These are phyloP conservation scores for Synchytrium microbalum DNA, from an alignment of 371 early-diverging fungal species.

Conservation along the genomic window DNA sequence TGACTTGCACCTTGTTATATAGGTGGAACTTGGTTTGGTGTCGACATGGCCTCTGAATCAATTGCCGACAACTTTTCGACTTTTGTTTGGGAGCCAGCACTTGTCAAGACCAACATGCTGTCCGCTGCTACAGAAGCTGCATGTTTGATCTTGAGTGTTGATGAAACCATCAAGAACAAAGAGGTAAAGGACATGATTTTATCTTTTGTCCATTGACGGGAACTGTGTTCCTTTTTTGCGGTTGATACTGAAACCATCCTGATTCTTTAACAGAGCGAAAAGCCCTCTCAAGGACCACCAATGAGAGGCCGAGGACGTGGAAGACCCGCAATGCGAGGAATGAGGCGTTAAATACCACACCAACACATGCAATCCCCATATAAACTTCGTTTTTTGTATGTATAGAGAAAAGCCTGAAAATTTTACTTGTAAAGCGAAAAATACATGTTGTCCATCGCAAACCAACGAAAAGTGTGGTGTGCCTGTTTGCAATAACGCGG, in stretches of 20 bases:
- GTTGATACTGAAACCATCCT: not conserved
- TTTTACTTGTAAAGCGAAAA: too few relatives aligned
- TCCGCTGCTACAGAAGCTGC: conserved; percentile 96
- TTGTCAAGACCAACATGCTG: conserved; percentile 97
- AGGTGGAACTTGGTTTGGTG: conserved; percentile 84
- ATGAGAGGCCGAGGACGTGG: not conserved
- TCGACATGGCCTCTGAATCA: conserved; percentile 85
- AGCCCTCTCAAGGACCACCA: not conserved
- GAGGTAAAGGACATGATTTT: not conserved
- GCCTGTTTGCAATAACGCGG: too few relatives aligned
- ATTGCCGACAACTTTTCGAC: conserved; percentile 87
- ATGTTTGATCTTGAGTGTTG: conserved; percentile 89
- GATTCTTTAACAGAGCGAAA: not conserved
- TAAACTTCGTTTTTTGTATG: too few relatives aligned
- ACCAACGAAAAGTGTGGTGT: too few relatives aligned
- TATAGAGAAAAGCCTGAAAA: too few relatives aligned
- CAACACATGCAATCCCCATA: too few relatives aligned
- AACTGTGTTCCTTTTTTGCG: too few relatives aligned
- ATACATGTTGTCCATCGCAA: too few relatives aligned
- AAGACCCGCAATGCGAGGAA: not conserved
- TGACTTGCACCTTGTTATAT: conserved; percentile 10
- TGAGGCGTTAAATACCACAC: too few relatives aligned
- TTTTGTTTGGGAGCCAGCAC: conserved; percentile 98
- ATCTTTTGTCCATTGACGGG: not conserved
- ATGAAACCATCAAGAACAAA: conserved; percentile 79